Evolutionary conservation across 805 yeast species (phyloP), one percentile per base, ranked within the genome.

Genomic region (Suhomyces sp.): DNA sequence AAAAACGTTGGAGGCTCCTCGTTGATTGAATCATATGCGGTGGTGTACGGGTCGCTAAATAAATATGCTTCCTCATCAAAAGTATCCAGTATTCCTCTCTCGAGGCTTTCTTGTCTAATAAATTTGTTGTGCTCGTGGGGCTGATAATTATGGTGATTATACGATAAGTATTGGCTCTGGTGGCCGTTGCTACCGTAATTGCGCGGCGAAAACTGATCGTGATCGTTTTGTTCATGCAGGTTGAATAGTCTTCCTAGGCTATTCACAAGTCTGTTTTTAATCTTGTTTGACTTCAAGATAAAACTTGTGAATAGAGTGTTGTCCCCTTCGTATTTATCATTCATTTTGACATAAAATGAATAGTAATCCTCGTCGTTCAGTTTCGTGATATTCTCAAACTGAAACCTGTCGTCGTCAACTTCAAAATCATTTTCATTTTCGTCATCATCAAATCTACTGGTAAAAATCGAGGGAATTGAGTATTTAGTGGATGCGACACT

Each of bases 21-120:
- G 52, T 71, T 68, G 35, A 70, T 62, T 12, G 75, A 69, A 55
- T 67, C 73, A 46, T 68, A 71, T 24, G 60, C 58, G 35, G 53
- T 21, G 10, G 40, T 29, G 37, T 46, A 46, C 1, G 48, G 43
- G 6, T 43, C 33, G 27, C 40, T 37, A 15, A 44, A 27, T 31
- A 48, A 33, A 49, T 48, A 48, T 44, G 47, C 37, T 21, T 58
- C 53, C 7, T 46, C 55, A 31, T 33, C 48, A 35, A 53, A 56
- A 37, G 41, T 17, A 19, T 37, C 41, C 19, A 35, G 6, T 35
- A 15, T 19, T 37, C 41, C 41, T 37, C 41, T 17, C 19, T 37
- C 41, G 6, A 37, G 20, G 17, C 13, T 19, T 7, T 37, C 41
- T 37, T 37, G 41, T 19, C 41, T 37, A 10, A 17, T 8, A 37